Conservation (phyloP, 2,329 filamentous ascomycete genomes). For the Aspergillus tubingensis region DNA sequence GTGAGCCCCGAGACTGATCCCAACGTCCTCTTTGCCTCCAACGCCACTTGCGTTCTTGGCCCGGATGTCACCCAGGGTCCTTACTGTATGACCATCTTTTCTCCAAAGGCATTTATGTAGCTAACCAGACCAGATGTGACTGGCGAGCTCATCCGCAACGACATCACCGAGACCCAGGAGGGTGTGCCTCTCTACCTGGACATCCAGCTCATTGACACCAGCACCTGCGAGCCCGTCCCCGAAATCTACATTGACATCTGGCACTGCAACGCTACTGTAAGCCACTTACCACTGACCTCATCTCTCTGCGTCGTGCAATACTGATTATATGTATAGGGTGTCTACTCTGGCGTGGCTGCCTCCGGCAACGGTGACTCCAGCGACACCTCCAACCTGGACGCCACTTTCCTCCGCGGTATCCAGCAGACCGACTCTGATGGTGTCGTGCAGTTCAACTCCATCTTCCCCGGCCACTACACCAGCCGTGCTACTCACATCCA, state of each 20-base stretch:
- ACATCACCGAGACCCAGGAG: conserved; percentile 35
- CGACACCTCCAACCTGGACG: conserved; percentile 45
- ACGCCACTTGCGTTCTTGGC: conserved; percentile 51
- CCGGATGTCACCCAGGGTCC: conserved; percentile 58
- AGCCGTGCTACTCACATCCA: conserved; percentile 42
- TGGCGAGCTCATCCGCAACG: conserved; percentile 42
- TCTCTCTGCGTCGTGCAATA: not conserved
- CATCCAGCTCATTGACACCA: conserved; percentile 44
- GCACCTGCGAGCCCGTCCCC: conserved; percentile 44
- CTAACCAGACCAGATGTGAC: conserved; percentile 31
- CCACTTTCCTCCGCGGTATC: conserved; percentile 49
- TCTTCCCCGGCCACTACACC: conserved; percentile 52
- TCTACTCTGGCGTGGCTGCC: conserved; percentile 43
- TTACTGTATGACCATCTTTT: conserved; percentile 43
- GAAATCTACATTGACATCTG: conserved; percentile 37
- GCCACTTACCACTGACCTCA: not conserved
- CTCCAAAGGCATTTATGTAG: too few species aligned
- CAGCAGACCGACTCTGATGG: conserved; percentile 47
- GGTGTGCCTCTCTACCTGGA: conserved; percentile 45
- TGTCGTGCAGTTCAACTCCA: conserved; percentile 45
- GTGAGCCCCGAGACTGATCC: conserved; percentile 27
- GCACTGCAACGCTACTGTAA: conserved; percentile 38
- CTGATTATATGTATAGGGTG: conserved; percentile 28
- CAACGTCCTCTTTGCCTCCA: conserved; percentile 32
- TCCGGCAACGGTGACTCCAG: conserved; percentile 38